Percentiles rank a stretch among this genome's conserved stretches.
phyloP scores from a whole-genome alignment of 768 basidiomycete species.

The Suillus lakei region DNA sequence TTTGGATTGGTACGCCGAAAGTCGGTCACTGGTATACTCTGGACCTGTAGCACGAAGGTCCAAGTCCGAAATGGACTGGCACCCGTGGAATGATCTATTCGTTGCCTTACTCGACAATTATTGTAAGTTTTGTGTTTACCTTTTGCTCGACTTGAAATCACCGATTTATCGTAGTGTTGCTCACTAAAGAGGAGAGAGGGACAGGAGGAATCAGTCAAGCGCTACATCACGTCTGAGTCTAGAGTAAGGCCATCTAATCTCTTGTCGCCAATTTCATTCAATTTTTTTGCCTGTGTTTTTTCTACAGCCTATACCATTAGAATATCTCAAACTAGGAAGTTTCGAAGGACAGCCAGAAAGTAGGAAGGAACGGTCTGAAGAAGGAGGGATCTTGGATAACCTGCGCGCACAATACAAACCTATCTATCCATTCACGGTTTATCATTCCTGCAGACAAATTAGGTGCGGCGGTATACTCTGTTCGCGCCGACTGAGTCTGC shows the following conservation, averaged over 20 bases:
- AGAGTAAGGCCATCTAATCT: constrained; percentile 51
- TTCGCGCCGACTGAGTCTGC: constrained; percentile 62
- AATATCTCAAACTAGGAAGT: constrained; percentile 72
- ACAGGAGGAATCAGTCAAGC: constrained; percentile 51
- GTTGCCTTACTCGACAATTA: constrained; percentile 79
- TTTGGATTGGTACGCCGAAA: constrained; percentile 79
- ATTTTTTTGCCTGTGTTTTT: constrained; percentile 12
- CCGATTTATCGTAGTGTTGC: constrained; percentile 52
- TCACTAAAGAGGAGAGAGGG: constrained; percentile 64
- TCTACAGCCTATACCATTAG: constrained; percentile 75
- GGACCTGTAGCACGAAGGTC: constrained; percentile 65
- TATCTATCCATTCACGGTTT: constrained; percentile 79
- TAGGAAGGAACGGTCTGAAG: constrained; percentile 66
- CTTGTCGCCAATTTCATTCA: constrained; percentile 7
- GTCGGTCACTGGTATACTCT: constrained; percentile 70
- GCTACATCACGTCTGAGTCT: constrained; percentile 64
- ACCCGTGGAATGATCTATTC: constrained; percentile 72
- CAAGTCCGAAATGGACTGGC: constrained; percentile 67
- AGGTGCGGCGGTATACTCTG: constrained; percentile 69
- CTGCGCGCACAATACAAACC: constrained; percentile 55
- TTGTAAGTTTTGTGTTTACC: constrained; percentile 47
- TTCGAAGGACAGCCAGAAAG: constrained; percentile 65
- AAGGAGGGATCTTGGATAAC: constrained; percentile 58
- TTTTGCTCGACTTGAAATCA: neutral
- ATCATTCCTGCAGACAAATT: constrained; percentile 62